Evolutionary conservation across 1,284 basidiomycete species (phyloP).

Genomic region (Grifola frondosa): DNA sequence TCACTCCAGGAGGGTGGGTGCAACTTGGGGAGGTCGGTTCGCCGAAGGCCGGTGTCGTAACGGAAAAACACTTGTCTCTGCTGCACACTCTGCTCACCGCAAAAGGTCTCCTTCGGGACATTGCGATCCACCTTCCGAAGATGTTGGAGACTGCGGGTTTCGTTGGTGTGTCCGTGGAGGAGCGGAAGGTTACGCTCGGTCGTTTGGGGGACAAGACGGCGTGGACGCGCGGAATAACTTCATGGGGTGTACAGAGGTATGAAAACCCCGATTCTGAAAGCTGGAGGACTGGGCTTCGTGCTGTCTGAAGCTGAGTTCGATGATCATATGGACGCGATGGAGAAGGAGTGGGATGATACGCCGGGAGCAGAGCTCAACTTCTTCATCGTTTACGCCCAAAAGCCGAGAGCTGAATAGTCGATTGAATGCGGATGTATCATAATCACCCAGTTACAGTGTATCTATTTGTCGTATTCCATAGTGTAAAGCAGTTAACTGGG

Average conservation of each 20-base stretch:
- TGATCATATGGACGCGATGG: conserved; percentile 8
- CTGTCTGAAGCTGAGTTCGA: conserved; percentile 18
- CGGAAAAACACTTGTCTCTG: conserved; percentile 10
- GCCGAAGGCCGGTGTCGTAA: conserved; percentile 15
- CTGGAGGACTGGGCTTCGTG: conserved; percentile 20
- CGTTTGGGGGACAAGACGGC: conserved; percentile 19
- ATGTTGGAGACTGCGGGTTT: conserved; percentile 25
- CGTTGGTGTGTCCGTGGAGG: conserved; percentile 15
- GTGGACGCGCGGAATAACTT: conserved; percentile 15
- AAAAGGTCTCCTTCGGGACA: conserved; percentile 19
- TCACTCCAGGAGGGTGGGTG: conserved; percentile 30
- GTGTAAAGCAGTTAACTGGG: no score
- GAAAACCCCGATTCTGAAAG: conserved; percentile 19
- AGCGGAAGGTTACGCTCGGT: conserved; percentile 12
- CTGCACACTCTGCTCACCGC: conserved; percentile 14
- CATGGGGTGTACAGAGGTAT: conserved; percentile 16
- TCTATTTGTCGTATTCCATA: no score
- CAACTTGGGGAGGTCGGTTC: conserved; percentile 25
- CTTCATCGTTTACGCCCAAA: no score
- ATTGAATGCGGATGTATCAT: no score
- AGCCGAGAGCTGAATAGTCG: no score
- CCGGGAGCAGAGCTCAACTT: no score
- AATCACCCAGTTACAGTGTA: no score
- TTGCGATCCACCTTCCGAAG: conserved; percentile 11
- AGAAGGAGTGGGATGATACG: conserved; percentile 17